These are phyloP conservation scores for Aquilaria agallochum DNA, from an alignment of 441 rosid genomes.

Conservation along the genomic window DNA sequence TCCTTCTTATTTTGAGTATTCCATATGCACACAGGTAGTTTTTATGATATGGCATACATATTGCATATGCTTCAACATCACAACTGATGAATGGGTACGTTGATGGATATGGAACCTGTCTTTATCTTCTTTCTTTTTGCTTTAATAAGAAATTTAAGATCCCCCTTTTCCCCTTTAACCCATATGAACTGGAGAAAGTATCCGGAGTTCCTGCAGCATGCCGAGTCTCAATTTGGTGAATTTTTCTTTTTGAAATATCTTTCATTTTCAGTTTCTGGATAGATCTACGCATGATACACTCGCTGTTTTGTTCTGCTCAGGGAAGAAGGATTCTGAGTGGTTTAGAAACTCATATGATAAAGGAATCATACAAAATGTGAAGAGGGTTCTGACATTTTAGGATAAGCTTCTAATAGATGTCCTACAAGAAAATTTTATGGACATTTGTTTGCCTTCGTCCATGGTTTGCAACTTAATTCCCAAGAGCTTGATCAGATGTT, in stretches of 20 bases:
- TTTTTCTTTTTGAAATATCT: conserved; percentile 1
- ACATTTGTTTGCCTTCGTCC: too few species aligned
- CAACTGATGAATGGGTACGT: conserved; percentile 71
- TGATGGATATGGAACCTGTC: not conserved
- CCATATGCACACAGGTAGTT: conserved; percentile 27
- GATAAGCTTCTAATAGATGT: too few species aligned
- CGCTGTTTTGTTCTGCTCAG: conserved; percentile 18
- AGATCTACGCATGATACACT: not conserved
- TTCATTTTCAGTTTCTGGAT: not conserved
- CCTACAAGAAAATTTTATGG: too few species aligned
- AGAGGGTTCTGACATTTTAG: conserved; percentile 24
- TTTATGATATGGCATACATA: conserved; percentile 55
- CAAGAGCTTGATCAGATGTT: too few species aligned
- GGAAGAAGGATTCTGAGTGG: conserved; percentile 17
- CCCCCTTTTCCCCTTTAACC: not conserved
- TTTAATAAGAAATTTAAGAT: not conserved
- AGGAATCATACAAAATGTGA: conserved; percentile 40
- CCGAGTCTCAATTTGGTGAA: conserved; percentile 36
- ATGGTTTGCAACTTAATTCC: too few species aligned
- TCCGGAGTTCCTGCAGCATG: conserved; percentile 41
- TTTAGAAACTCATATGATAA: conserved; percentile 49
- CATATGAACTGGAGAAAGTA: conserved; percentile 62
- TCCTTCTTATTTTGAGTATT: too few species aligned
- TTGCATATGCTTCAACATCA: conserved; percentile 54
- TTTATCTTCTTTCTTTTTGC: not conserved